These are phyloP conservation scores for Oidiodendron maius DNA, from an alignment of 495 filamentous ascomycete species.

Conservation along the genomic window DNA sequence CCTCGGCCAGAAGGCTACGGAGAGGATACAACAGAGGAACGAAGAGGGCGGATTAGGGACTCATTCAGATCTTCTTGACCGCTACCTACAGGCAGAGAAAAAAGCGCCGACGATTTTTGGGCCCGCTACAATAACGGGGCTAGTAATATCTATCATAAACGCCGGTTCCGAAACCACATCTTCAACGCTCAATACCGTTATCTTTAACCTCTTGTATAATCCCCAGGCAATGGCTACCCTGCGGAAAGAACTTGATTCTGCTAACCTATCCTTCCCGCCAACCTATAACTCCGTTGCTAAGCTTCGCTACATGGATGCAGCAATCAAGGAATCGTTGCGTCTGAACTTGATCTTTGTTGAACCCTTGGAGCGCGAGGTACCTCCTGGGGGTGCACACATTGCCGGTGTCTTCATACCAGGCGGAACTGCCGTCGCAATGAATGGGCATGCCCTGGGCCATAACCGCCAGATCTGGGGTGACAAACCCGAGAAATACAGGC, in stretches of 20 bases:
- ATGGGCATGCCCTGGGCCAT: background rate
- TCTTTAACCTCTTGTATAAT: slow-evolving; percentile 1
- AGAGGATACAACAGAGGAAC: background rate
- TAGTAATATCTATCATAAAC: slow-evolving; percentile 6
- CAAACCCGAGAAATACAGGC: slow-evolving; percentile 29
- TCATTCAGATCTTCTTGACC: background rate
- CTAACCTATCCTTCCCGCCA: background rate
- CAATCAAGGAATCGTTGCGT: slow-evolving; percentile 14
- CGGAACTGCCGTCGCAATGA: slow-evolving; percentile 1
- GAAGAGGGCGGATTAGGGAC: background rate
- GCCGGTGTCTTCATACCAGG: slow-evolving; percentile 2
- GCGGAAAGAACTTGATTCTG: background rate
- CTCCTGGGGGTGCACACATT: slow-evolving; percentile 1
- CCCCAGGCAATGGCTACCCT: background rate
- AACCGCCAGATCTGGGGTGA: slow-evolving; percentile 1
- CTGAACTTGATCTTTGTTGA: background rate
- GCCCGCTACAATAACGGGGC: background rate
- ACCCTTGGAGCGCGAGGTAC: slow-evolving; percentile 10
- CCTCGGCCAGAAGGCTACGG: background rate
- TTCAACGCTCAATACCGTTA: background rate
- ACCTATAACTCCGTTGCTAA: slow-evolving; percentile 2
- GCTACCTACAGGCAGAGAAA: background rate
- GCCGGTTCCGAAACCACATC: slow-evolving; percentile 8
- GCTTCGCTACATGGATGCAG: slow-evolving; percentile 5
- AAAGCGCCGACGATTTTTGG: background rate